Evolutionary conservation across 1,284 basidiomycete genomes (phyloP), one percentile per base, ranked within the genome.

Genomic region (Clitocybe nebularis): DNA sequence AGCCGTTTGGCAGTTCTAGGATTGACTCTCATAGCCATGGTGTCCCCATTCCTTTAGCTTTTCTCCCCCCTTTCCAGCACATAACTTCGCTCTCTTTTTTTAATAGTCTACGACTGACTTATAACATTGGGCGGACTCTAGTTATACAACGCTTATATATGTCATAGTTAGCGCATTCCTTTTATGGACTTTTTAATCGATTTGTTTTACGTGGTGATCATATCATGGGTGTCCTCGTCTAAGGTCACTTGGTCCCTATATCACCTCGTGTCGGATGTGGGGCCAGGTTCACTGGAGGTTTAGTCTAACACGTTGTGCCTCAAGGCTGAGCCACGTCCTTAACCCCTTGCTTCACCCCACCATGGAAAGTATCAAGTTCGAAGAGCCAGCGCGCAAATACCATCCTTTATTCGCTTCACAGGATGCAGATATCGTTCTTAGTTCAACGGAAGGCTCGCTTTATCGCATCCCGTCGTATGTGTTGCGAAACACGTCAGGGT

Each of bases 401-500:
- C 64, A 68, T 39, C 61, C 64, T 11, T 47, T 47, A n/a, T 69
- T 71, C 53, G 52, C 49, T 40, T 59, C 59, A 13, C 51, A 46
- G 21, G 57, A 60, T 13, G 66, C 63, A 7, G 63, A 67, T 43
- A 55, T 64, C 19, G 51, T 64, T 30, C 59, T 72, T 11, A 53
- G 58, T 24, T 70, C 69, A 7, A 45, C 47, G 3, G 62, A 67
- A 41, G 63, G 61, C n/a, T 67, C 63, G 0, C 41, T 61, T 7
- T 72, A 66, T 47, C 64, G 63, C 25, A 47, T 71, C 34, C 65
- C 63, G 35, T 58, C 64, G 11, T 61, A 61, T 41, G 61, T 63
- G 2, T 56, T 72, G 6, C 60, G 62, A 14, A 64, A 56, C 36
- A 67, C 69, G 9, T 68, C 62, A 21, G 61, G 60, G 4, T 61